Conservation (phyloP, 1,284 basidiomycete species). For the Boletus hoseneyae region DNA sequence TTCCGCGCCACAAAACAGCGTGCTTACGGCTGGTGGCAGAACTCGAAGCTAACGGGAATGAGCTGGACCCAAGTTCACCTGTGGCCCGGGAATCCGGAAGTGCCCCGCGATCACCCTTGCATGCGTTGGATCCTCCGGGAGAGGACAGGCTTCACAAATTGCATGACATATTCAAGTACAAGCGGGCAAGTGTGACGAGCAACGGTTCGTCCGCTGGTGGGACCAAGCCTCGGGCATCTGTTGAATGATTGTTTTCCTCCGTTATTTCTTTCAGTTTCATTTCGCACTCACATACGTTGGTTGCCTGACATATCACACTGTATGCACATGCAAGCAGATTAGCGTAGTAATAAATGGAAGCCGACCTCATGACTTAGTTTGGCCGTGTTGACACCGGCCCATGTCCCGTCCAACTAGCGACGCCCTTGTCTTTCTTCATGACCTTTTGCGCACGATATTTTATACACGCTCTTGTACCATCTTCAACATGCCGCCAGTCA, state of each 20-base stretch:
- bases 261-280: constrained; percentile 20
- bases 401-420: background rate
- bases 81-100: constrained; percentile 22
- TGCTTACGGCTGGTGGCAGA: constrained; percentile 39
- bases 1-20: constrained; percentile 6
- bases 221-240: constrained; percentile 14
- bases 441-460: constrained; percentile 7
- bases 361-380: constrained; percentile 18
- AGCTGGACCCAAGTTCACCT: constrained; percentile 31
- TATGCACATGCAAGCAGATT: constrained; percentile 23
- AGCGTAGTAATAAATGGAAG: constrained; percentile 23
- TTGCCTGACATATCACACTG: constrained; percentile 32
- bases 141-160: constrained; percentile 69
- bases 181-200: constrained; percentile 62
- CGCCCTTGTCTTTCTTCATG: constrained; percentile 17
- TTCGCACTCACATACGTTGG: constrained; percentile 16
- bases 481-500: constrained; percentile 23
- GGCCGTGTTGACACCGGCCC: constrained; percentile 25
- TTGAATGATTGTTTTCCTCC: constrained; percentile 23
- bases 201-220: constrained; percentile 49
- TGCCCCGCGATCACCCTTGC: constrained; percentile 30
- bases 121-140: constrained; percentile 35
- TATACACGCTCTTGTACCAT: constrained; percentile 8
- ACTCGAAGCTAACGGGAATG: constrained; percentile 56
- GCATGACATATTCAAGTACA: constrained; percentile 79